Conservation (phyloP, 441 rosid genomes). For the Euphorbia neoarborescens region DNA sequence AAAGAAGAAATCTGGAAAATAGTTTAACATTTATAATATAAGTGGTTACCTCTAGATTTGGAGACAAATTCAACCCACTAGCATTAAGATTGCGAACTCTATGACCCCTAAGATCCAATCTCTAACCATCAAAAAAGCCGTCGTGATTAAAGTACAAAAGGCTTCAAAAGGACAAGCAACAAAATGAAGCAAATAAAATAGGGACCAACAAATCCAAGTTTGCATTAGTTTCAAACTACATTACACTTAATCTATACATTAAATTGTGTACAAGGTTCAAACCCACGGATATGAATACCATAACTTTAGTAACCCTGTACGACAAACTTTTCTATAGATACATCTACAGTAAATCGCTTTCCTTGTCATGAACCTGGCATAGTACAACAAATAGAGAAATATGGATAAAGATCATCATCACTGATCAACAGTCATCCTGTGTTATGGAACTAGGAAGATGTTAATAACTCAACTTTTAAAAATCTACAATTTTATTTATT, state of each 20-base stretch:
- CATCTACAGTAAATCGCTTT: background rate
- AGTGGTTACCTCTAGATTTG: constrained; percentile 72
- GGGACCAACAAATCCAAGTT: background rate
- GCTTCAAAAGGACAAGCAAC: background rate
- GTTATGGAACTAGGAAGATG: background rate
- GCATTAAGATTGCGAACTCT: constrained; percentile 75
- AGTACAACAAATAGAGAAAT: background rate
- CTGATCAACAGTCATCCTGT: background rate
- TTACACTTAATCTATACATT: background rate
- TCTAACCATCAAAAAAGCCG: constrained; percentile 39
- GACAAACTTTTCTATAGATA: background rate
- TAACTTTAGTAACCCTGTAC: background rate
- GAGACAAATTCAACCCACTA: constrained; percentile 68
- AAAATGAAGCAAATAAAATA: background rate
- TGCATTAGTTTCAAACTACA: background rate
- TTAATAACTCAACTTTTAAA: background rate
- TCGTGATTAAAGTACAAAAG: constrained; percentile 18
- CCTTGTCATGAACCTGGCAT: background rate
- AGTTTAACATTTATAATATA: constrained; percentile 17
- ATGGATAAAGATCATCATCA: background rate
- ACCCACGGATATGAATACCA: background rate
- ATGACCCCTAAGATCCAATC: constrained; percentile 97
- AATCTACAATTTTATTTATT: background rate
- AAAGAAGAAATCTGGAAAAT: constrained; percentile 9
- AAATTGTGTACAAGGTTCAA: background rate